Evolutionary conservation across 129 eudicot species (phyloP).

Genomic region (Flaveria brownii): DNA sequence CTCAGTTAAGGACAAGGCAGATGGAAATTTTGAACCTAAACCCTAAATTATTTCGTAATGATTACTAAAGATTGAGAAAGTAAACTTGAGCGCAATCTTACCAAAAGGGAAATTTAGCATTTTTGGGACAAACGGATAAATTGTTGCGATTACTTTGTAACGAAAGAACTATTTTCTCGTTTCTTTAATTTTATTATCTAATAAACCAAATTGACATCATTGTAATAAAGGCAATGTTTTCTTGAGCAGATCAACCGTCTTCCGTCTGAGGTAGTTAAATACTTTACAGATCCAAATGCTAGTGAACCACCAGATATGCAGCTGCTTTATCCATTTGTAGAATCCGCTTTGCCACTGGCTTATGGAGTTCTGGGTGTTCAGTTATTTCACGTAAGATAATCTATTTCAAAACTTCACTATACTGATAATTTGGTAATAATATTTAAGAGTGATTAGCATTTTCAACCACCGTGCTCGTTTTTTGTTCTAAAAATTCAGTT

Average conservation of each 20-base stretch:
- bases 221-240: constrained; percentile 19
- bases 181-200: neutral
- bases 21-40: neutral
- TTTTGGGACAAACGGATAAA: neutral
- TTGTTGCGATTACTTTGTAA: constrained; percentile 9
- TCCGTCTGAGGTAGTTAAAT: constrained; percentile 93
- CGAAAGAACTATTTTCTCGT: neutral
- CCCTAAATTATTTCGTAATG: constrained; percentile 2
- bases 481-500: neutral
- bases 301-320: constrained; percentile 96
- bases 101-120: neutral
- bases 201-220: constrained; percentile 1
- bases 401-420: neutral
- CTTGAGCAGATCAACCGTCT: constrained; percentile 70
- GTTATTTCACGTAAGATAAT: constrained; percentile 73
- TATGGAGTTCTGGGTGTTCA: constrained; percentile 97
- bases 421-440: neutral
- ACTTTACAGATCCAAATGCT: constrained; percentile 97
- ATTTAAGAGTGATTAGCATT: neutral
- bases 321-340: constrained; percentile 80
- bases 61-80: neutral
- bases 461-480: neutral
- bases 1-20: neutral
- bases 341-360: constrained; percentile 90
- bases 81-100: neutral